Conservation (phyloP, 495 filamentous ascomycete species). For the Hypoxylon trugodes region DNA sequence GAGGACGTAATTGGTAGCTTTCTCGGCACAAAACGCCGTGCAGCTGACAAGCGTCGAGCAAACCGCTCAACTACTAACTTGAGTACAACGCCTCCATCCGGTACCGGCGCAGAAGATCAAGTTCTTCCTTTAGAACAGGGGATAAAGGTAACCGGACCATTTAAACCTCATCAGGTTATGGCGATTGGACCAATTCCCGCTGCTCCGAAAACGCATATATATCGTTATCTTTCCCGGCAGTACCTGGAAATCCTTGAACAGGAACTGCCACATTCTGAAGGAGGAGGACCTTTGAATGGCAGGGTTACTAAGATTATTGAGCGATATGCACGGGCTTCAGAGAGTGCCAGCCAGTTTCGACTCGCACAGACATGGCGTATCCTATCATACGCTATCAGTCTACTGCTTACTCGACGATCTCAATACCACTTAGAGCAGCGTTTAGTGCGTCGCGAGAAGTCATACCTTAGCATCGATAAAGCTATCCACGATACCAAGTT, state of each 20-base stretch:
- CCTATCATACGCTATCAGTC: constrained; percentile 66
- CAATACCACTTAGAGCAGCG: constrained; percentile 62
- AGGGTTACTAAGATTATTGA: constrained; percentile 64
- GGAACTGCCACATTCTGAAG: constrained; percentile 47
- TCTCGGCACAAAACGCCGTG: constrained; percentile 58
- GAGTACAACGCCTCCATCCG: constrained; percentile 68
- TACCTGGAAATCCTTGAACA: constrained; percentile 62
- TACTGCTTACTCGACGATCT: constrained; percentile 66
- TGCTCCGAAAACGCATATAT: constrained; percentile 60
- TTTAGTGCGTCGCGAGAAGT: constrained; percentile 37
- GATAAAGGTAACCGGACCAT: constrained; percentile 63
- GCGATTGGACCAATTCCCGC: constrained; percentile 67
- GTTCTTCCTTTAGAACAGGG: constrained; percentile 69
- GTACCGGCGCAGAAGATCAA: constrained; percentile 54
- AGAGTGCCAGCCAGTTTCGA: constrained; percentile 65
- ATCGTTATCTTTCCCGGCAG: constrained; percentile 66
- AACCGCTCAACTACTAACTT: constrained; percentile 49
- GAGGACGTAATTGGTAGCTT: constrained; percentile 70
- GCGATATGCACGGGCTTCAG: constrained; percentile 69
- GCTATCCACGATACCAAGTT: constrained; percentile 3
- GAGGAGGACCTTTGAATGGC: constrained; percentile 42
- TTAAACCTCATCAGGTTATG: constrained; percentile 67
- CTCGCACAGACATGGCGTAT: constrained; percentile 81
- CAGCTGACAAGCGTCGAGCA: constrained; percentile 48
- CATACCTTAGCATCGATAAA: not conserved